Percentiles rank a stretch among this genome's conserved stretches.
phyloP scores from a whole-genome alignment of 2,329 filamentous ascomycete species.

The Alternaria triticina region DNA sequence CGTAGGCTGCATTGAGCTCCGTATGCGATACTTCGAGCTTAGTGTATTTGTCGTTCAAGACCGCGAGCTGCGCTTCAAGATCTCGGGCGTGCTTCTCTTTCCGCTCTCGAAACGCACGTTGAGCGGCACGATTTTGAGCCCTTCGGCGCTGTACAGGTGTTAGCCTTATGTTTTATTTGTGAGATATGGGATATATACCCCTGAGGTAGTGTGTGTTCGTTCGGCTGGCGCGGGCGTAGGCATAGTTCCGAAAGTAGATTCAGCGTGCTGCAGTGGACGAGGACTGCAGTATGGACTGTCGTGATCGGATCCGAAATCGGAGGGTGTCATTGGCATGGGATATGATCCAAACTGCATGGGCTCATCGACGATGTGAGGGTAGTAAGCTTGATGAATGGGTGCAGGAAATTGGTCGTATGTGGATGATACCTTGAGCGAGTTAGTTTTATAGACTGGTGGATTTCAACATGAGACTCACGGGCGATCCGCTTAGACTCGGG shows the following conservation, averaged over 20 bases:
- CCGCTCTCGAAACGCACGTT: constrained; percentile 66
- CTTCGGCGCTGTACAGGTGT: constrained; percentile 57
- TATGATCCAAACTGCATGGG: constrained; percentile 42
- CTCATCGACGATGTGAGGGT: constrained; percentile 43
- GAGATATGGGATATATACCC: constrained; percentile 31
- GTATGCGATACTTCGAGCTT: constrained; percentile 62
- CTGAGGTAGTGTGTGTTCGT: constrained; percentile 48
- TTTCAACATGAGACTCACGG: constrained; percentile 32
- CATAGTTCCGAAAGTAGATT: constrained; percentile 28
- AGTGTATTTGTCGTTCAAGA: constrained; percentile 63
- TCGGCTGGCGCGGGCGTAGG: constrained; percentile 31
- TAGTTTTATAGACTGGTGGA: constrained; percentile 1
- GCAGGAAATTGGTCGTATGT: constrained; percentile 47
- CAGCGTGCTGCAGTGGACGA: constrained; percentile 32
- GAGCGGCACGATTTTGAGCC: constrained; percentile 67
- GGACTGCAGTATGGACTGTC: constrained; percentile 50
- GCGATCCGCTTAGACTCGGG: constrained; percentile 48
- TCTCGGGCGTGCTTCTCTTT: constrained; percentile 71
- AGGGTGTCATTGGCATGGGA: constrained; percentile 48
- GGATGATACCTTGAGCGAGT: constrained; percentile 39
- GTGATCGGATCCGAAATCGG: constrained; percentile 49
- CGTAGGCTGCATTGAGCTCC: constrained; percentile 48
- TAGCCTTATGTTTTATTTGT: constrained; percentile 2
- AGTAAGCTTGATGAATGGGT: constrained; percentile 41
- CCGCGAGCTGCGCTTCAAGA: constrained; percentile 63